Evolutionary conservation across 2,329 filamentous ascomycete species (phyloP), one percentile per base, ranked within the genome.

Genomic region (Myrmaecium sp.): DNA sequence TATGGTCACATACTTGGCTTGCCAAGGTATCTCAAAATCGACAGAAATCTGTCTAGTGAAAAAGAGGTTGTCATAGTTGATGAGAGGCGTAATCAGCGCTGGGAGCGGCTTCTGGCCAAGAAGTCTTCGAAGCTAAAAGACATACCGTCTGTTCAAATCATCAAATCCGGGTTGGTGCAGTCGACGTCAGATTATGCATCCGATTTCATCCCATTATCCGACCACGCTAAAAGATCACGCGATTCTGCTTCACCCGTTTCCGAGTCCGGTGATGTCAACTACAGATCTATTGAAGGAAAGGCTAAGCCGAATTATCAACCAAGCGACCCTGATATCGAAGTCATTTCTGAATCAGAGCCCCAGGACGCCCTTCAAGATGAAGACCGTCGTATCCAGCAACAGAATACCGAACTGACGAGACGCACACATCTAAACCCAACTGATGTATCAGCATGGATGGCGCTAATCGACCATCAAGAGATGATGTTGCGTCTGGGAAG

Each of bases 381-480:
- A 6, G 37, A 51, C 11, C 28, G 47, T 10, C 40, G 45, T 14
- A 34, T 41, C 26, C 66, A 58, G 23, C 54, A 62, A 41, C 64
- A 54, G 30, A 70, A 69, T 9, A 58, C 74, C 0, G 57, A 72
- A 27, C 57, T 94, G 5, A 68, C 65, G 3, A 66, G 64, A 8
- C 61, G 49, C 16, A 70, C 82, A 17, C 71, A 75, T 29, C 58
- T 74, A 1, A 49, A 68, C 13, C 80, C 83, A 1, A 48, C 61
- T 5, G 67, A 91, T 40, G 58, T 79, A 12, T 56, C 71, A 21
- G 62, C 70, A 11, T 95, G 86, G 86, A 49, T 91, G 10, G 62
- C 68, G 19, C 60, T 94, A n/a, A 75, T 86, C 23, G 56, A 71
- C 5, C 72, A 92, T 33, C 86, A 95, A 51, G 71, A 82, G 33